Base-by-base conservation (phyloP, 495 filamentous ascomycete genomes). In the Clavariopsis aquatica region DNA sequence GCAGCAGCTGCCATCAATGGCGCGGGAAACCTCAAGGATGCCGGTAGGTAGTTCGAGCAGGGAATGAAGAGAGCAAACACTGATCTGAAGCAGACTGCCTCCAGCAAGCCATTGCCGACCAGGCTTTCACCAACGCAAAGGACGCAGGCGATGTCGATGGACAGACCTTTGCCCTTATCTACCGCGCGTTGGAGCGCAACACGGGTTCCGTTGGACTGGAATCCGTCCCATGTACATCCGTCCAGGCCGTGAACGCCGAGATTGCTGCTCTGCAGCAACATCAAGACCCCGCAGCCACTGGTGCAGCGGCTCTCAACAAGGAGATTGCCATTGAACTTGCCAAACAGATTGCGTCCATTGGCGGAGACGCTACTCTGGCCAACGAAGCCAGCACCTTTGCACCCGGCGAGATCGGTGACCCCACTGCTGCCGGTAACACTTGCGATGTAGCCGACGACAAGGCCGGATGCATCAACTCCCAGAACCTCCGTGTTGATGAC, bases 111-210 rank as follows among this genome's bases (percentile, higher is more conserved):
- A 80, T 83, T 23, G 86, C 86, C 53, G 86, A 88, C 75, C 85
- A 85, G 73, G 86, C 86, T 66, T 87, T 88, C 73, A 87, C 86
- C 72, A 89, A 89, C 69, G 83, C 85, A 49, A 87, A 88, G 72
- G 85, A 75, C 4, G 83, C 82, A 51, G 78, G 78, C 29, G 83
- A 87, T 69, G 69, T 87, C 22, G 73, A 81, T 10, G 81, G 81
- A 60, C 80, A 81, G 82, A 73, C 78, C 31, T 79, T 80, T 57
- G 85, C 86, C 46, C 76, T 89, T 60, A 76, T 87, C 56, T 89
- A 80, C 75, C 81, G 83, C 56, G 81, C 83, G 57, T 76, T 89
- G 19, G 86, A 89, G 75, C 79, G 85, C 49, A 88, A 89, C 75
- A 87, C 86, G 15, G 78, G 74, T 10, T 65, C 65, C 15, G 84